Evolutionary conservation across 2,329 filamentous ascomycete species (phyloP), one percentile per base, ranked within the genome.

Genomic region (Fusarium lyarnte): DNA sequence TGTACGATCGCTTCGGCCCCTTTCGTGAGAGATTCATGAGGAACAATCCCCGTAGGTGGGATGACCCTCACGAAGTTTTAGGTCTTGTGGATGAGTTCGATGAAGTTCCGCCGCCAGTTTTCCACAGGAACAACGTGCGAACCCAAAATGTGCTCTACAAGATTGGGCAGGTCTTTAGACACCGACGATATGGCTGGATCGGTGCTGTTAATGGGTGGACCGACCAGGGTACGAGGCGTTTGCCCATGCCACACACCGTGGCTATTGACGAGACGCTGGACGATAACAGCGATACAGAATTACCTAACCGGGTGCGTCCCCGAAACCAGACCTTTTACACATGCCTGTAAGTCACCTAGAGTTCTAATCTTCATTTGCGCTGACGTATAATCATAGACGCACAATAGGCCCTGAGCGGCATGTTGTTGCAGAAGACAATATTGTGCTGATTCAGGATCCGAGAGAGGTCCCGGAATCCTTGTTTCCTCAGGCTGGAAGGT

Each of bases 191-290:
- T 79, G 85, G 87, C 25, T 97, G 95, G 79, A 85, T 91, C 53
- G 95, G 92, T 23, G 88, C 97, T 31, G 93, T 99, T 65, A 93
- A 92, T 19, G 95, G 95, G n/a, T 99, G 95, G 95, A 91, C 93
- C 54, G 83, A 85, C 78, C 85, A 87, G 55, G 76, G 74, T 54
- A 76, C 76, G 41, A 74, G 76, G 39, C 74, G 73, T 41, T 64
- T 79, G 31, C 73, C 78, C 46, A 76, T 71, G 70, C 66, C 76
- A 58, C 78, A 74, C 57, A 72, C 74, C 36, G 72, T 74, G 63
- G 72, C 75, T 51, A 72, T 78, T 62, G 74, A 76, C 52, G 76
- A 77, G 60, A 74, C 75, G 49, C 64, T 74, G 21, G 74, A 77
- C 55, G 72, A 75, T 52, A 75, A 77, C 65, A 77, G 74, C 58